Base-by-base conservation (phyloP, 78 protist species). In the Tieghemostelium lacteum region DNA sequence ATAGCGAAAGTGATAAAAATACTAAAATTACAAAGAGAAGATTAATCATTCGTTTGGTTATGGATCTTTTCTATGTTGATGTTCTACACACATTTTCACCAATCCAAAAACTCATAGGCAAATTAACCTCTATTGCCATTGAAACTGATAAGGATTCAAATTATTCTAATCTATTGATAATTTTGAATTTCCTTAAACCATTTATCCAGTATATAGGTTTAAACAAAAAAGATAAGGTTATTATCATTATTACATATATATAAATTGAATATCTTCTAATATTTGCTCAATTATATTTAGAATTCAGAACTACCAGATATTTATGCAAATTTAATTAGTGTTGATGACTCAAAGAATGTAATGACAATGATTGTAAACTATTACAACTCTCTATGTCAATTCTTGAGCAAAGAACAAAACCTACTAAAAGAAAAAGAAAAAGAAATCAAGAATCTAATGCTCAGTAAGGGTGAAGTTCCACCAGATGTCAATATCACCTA, bases 391-490 rank as follows among this genome's bases (percentile, higher is more conserved):
- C n/a, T n/a, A n/a, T n/a, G n/a, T n/a, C n/a, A n/a, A n/a, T n/a
- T n/a, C n/a, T n/a, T n/a, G n/a, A n/a, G n/a, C n/a, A n/a, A n/a
- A n/a, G n/a, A n/a, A n/a, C n/a, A 20, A 22, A 34, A 86, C 72
- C 28, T 45, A 40, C 33, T 74, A 28, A 60, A 76, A 26, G 93
- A 86, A 20, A 71, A 70, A n/a, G 86, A 86, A 50, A 86, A 86
- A 54, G 93, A 75, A 57, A 72, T 86, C 19, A 86, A 72, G 40
- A 40, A 22, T 33, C 40, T 72, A 3, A 61, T 62, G 75, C 29
- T 29, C 40, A 72, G 61, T 14, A 86, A 86, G 42, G 94, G 94
- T 52, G 94, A 88, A 39, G 73, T 88, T 33, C 65, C 94, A 61
- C 87, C 50, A 40, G 45, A 52, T 22, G 29, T 65, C 20, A 26